phyloP scores from a whole-genome alignment of 139 green algal genomes.

The Parachlorella kessleri region DNA sequence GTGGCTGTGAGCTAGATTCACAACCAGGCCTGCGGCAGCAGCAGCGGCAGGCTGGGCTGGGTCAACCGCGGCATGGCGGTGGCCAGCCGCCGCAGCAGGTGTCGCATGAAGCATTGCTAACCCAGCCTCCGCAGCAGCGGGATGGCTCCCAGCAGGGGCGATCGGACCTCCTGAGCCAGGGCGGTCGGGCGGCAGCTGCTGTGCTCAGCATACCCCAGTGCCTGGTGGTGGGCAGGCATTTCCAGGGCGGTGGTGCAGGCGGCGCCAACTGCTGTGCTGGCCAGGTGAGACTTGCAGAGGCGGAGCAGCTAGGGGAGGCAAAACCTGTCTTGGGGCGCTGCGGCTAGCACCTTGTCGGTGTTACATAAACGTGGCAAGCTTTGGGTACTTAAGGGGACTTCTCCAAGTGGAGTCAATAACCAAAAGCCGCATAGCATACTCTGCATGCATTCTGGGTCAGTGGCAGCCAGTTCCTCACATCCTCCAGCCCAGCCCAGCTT shows the following conservation, averaged over 20 bases:
- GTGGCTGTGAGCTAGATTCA: too few relatives aligned
- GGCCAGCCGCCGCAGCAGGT: neutral
- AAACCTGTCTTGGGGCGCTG: too few relatives aligned
- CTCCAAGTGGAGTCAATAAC: too few relatives aligned
- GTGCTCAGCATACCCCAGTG: constrained; percentile 2
- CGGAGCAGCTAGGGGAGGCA: too few relatives aligned
- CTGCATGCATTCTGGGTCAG: neutral
- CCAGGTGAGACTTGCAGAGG: constrained; percentile 3
- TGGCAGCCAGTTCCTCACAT: neutral
- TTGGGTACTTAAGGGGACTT: too few relatives aligned
- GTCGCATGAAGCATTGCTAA: neutral
- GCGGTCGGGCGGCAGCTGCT: too few relatives aligned
- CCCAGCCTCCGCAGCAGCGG: neutral
- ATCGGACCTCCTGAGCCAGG: neutral
- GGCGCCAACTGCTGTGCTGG: neutral
- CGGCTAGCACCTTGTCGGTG: too few relatives aligned
- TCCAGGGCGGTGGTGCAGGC: constrained; percentile 3
- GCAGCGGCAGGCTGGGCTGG: neutral
- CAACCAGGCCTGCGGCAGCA: too few relatives aligned
- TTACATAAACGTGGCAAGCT: too few relatives aligned
- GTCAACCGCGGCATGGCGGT: neutral
- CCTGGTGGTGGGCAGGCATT: constrained; percentile 24
- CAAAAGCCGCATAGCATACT: neutral
- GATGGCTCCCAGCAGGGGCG: neutral
- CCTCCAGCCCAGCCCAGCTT: neutral